A percentile compares a stretch with the other conserved stretches of the same genome.
These are phyloP conservation scores for Marasmius oreades DNA, from an alignment of 1,284 basidiomycete species.

Conservation along the genomic window DNA sequence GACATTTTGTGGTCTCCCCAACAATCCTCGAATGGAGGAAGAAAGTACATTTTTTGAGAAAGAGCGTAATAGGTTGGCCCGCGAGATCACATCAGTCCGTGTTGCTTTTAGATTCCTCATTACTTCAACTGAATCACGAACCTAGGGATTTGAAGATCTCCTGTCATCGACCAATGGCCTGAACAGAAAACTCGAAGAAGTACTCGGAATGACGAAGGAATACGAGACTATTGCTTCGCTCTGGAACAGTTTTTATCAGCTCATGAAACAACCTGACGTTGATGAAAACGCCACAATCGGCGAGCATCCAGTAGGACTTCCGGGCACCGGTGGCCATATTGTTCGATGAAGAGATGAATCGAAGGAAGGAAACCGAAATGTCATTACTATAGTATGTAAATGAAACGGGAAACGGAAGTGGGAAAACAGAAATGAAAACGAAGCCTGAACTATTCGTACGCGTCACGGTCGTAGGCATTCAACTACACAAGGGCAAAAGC, in stretches of 20 bases:
- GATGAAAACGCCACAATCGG: conserved; percentile 26
- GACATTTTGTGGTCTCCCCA: no score
- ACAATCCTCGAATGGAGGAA: no score
- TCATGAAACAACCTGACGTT: conserved; percentile 60
- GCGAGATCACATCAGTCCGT: conserved; percentile 70
- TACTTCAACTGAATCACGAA: neutral
- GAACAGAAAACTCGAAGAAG: conserved; percentile 91
- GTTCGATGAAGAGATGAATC: neutral
- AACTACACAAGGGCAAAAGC: conserved; percentile 39
- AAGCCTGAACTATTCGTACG: conserved; percentile 27
- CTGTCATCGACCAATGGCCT: conserved; percentile 85
- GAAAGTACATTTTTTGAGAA: conserved; percentile 69
- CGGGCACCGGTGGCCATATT: conserved; percentile 7
- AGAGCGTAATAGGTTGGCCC: conserved; percentile 69
- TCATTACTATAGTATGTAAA: conserved; percentile 11
- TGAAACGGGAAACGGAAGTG: conserved; percentile 8
- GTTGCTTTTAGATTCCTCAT: neutral
- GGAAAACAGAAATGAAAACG: neutral
- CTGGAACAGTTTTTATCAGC: conserved; percentile 80
- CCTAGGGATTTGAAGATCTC: conserved; percentile 86
- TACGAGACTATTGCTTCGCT: conserved; percentile 87
- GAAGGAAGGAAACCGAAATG: neutral
- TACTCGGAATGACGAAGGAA: conserved; percentile 88
- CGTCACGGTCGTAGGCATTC: conserved; percentile 38
- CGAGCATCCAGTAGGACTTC: conserved; percentile 22